phyloP scores from a whole-genome alignment of 1,284 basidiomycete genomes.

The Ceratobasidium sp. region DNA sequence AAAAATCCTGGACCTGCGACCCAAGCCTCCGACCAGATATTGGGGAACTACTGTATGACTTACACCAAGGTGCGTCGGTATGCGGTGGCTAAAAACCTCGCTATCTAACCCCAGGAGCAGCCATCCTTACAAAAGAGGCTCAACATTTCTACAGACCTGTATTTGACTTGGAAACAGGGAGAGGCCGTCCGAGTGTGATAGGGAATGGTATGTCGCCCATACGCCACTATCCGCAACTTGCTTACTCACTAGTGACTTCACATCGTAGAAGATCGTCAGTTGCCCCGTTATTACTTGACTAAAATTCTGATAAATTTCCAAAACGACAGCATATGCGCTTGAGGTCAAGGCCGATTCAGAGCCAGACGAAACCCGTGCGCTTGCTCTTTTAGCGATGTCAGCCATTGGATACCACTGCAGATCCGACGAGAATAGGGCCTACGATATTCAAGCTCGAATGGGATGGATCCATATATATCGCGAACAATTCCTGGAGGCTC shows the following conservation, averaged over 20 bases:
- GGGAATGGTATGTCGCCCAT: slow-evolving; percentile 18
- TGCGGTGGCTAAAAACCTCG: not conserved
- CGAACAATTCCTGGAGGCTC: not conserved
- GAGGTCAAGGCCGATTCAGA: slow-evolving; percentile 17
- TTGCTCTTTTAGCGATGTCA: not conserved
- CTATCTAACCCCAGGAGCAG: not conserved
- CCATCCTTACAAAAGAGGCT: slow-evolving; percentile 11
- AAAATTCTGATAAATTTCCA: not conserved
- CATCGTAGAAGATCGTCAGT: slow-evolving; percentile 32
- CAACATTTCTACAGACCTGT: slow-evolving; percentile 22
- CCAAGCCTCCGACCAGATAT: not conserved
- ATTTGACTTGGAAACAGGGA: not conserved
- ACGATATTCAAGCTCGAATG: slow-evolving; percentile 14
- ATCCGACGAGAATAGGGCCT: not conserved
- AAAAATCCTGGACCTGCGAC: slow-evolving; percentile 15
- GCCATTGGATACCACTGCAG: slow-evolving; percentile 24
- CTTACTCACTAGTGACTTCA: not conserved
- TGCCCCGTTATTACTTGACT: not conserved
- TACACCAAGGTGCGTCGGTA: slow-evolving; percentile 4
- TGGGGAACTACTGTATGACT: not conserved
- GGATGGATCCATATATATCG: slow-evolving; percentile 15
- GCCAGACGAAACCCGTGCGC: not conserved
- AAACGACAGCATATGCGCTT: slow-evolving; percentile 1
- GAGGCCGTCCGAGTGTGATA: slow-evolving; percentile 31
- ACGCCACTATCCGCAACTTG: not conserved